Base-by-base conservation (phyloP, 306 rosid species). In the Prunus persica region DNA sequence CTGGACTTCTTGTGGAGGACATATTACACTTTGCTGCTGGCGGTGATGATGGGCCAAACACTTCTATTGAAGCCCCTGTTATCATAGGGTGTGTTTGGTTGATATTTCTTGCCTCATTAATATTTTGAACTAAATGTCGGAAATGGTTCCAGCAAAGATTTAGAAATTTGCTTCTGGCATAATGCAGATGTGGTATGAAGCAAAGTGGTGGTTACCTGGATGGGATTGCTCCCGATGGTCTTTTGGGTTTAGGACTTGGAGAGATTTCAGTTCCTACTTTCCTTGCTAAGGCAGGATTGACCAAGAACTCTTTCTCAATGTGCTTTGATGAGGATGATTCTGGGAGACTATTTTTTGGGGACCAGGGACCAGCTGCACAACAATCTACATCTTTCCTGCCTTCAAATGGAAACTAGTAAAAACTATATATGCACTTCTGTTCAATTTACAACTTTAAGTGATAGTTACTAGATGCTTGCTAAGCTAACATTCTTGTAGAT, bases 201-300 rank as follows among this genome's bases (percentile, higher is more conserved):
- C 98, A 95, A 83, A 92, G 97, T 82, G 98, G 98, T 69, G 89
- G 90, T 76, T 94, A 90, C 78, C 86, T 95, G 85, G 90, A 92
- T 75, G 97, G 98, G 51, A 81, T 89, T 51, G 98, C 98, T 69
- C 98, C 98, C 4, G 96, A 95, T 88, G 98, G 98, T 77, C 83
- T 95, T 75, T 28, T 95, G 78, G 98, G 98, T 75, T 82, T 95
- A 82, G 98, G 98, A 72, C 89, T 87, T 34, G 98, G 97, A 78
- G 86, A 89, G 65, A 85, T 85, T 85, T 89, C 98, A 34, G 89
- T 95, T 87, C 98, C 93, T 25, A 92, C 91, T 82, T 68, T 87
- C 74, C 93, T 95, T 80, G 87, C 97, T 43, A 92, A 88, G 87
- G 86, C 93, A 56, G 98, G 95, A 85, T 65, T 89, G 60, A 81